Evolutionary conservation across 306 rosid genomes (phyloP).

Genomic region (Quercus suber): DNA sequence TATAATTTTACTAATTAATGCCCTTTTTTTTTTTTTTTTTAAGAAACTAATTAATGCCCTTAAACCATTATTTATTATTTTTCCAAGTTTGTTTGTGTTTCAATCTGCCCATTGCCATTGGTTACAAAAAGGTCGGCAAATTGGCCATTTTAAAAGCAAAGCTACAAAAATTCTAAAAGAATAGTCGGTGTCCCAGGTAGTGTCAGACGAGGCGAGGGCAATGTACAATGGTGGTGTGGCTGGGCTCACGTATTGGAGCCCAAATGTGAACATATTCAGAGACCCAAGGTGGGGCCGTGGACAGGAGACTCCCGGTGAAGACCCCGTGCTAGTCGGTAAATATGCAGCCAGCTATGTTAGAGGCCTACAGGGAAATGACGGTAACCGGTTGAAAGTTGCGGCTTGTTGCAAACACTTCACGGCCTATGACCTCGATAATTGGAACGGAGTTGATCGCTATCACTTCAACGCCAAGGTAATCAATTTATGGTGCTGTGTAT

Average conservation of each 20-base stretch:
- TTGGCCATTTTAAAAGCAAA: background rate
- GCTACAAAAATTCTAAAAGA: background rate
- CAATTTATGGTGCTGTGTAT: background rate
- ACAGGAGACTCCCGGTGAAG: constrained; percentile 99
- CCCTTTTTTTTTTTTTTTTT: no score
- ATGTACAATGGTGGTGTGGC: constrained; percentile 85
- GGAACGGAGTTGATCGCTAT: constrained; percentile 90
- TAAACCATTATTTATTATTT: no score
- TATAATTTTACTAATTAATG: no score
- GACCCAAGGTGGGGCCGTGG: constrained; percentile 98
- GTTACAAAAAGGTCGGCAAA: background rate
- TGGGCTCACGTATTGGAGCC: constrained; percentile 92
- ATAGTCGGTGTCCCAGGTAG: constrained; percentile 44
- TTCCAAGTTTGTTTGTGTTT: background rate
- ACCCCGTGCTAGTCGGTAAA: constrained; percentile 65
- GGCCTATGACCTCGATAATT: constrained; percentile 81
- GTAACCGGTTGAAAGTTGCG: constrained; percentile 71
- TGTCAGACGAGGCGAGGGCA: constrained; percentile 94
- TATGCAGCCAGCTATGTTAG: constrained; percentile 74
- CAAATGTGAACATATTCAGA: constrained; percentile 78
- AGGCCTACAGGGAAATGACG: constrained; percentile 75
- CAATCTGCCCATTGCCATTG: constrained; percentile 24
- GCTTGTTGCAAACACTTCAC: constrained; percentile 93
- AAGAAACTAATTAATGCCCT: no score
- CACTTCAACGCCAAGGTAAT: constrained; percentile 85